These are phyloP conservation scores for Corynespora cassiicola DNA, from an alignment of 2,329 filamentous ascomycete species.

Conservation along the genomic window DNA sequence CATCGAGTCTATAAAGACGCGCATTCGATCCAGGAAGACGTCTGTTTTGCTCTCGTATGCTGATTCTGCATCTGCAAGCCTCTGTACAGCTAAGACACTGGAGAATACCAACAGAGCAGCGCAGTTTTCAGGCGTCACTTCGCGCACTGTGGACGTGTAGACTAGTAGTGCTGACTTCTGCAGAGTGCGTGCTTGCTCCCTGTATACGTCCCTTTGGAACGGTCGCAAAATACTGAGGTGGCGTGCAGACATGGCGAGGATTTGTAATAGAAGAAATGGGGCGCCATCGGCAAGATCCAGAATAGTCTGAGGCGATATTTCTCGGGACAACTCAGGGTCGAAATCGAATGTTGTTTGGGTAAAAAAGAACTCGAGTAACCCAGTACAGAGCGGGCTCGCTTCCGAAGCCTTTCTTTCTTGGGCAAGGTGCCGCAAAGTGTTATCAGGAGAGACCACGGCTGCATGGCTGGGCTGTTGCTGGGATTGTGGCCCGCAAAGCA, in stretches of 20 bases:
- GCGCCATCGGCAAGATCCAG: too few relatives aligned
- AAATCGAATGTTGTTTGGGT: too few relatives aligned
- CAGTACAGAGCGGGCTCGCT: too few relatives aligned
- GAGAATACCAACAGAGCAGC: constrained; percentile 23
- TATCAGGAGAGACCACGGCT: too few relatives aligned
- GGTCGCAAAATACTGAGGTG: constrained; percentile 18
- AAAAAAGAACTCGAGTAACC: too few relatives aligned
- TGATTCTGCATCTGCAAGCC: constrained; percentile 21
- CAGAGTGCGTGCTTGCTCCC: constrained; percentile 18
- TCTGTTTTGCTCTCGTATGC: constrained; percentile 9
- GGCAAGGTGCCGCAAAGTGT: too few relatives aligned
- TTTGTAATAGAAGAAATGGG: constrained; percentile 19
- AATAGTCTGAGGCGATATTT: too few relatives aligned
- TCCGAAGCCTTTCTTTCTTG: too few relatives aligned
- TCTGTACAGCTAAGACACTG: constrained; percentile 17
- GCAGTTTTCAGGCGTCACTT: constrained; percentile 18
- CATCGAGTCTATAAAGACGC: too few relatives aligned
- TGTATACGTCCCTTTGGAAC: constrained; percentile 13
- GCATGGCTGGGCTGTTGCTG: too few relatives aligned
- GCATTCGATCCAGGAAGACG: constrained; percentile 20
- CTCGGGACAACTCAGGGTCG: too few relatives aligned
- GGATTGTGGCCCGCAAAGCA: too few relatives aligned
- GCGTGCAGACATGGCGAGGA: constrained; percentile 24
- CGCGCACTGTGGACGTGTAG: constrained; percentile 11
- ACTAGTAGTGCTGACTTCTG: constrained; percentile 20